Conservation (phyloP, 805 yeast species). For the Priceomyces melissophilus region DNA sequence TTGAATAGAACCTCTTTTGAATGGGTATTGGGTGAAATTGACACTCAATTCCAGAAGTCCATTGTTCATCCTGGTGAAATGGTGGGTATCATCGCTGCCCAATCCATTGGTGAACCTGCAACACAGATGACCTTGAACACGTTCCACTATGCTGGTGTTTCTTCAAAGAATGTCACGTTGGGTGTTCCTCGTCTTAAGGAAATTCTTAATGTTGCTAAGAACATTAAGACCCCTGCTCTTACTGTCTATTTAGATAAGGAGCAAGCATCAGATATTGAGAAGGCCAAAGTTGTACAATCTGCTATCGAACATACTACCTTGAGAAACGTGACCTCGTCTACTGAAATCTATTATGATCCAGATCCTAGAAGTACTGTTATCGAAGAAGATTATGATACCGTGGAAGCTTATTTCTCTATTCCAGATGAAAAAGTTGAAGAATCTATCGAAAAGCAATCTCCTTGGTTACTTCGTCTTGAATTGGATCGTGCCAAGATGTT, state of each 20-base stretch:
- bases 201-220: slow-evolving; percentile 96
- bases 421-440: slow-evolving; percentile 98
- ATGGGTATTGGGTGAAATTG: slow-evolving; percentile 94
- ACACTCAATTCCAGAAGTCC: slow-evolving; percentile 87
- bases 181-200: slow-evolving; percentile 98
- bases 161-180: slow-evolving; percentile 90
- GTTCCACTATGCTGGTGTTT: slow-evolving; percentile 97
- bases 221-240: slow-evolving; percentile 98
- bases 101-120: slow-evolving; percentile 97
- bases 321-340: slow-evolving; percentile 92
- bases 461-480: slow-evolving; percentile 96
- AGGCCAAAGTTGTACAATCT: slow-evolving; percentile 91
- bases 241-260: slow-evolving; percentile 87
- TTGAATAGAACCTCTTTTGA: slow-evolving; percentile 83
- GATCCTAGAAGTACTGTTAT: slow-evolving; percentile 97
- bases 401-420: slow-evolving; percentile 93
- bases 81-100: slow-evolving; percentile 98
- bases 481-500: slow-evolving; percentile 98
- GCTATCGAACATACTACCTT: slow-evolving; percentile 96
- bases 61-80: slow-evolving; percentile 96
- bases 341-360: slow-evolving; percentile 96
- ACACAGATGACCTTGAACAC: slow-evolving; percentile 97
- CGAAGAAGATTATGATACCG: slow-evolving; percentile 95
- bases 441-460: slow-evolving; percentile 90
- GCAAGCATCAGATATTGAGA: slow-evolving; percentile 83